These are phyloP conservation scores for Rhododendron mucronatum DNA, from an alignment of 148 eudicot species.

Conservation along the genomic window DNA sequence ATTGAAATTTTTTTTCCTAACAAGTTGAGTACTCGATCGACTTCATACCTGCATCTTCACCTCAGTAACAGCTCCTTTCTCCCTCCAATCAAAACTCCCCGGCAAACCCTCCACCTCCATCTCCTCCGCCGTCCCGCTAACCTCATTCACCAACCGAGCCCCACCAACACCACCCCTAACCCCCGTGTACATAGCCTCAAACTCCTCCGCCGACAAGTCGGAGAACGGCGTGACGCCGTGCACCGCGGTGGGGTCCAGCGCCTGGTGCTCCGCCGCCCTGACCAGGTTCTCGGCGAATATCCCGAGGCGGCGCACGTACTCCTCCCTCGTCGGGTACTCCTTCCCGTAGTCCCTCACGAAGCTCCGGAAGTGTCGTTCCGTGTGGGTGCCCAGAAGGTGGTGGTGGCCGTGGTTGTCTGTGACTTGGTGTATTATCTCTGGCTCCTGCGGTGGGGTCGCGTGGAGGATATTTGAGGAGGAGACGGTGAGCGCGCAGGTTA, in stretches of 20 bases:
- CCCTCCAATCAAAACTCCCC: conserved; percentile 81
- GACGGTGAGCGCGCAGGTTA: conserved; percentile 25
- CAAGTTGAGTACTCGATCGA: neutral
- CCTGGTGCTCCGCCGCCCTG: conserved; percentile 89
- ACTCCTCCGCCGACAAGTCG: conserved; percentile 63
- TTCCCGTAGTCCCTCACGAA: conserved; percentile 58
- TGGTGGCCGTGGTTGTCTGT: conserved; percentile 15
- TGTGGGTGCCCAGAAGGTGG: conserved; percentile 25
- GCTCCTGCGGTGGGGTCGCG: conserved; percentile 12
- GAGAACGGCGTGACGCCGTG: conserved; percentile 87
- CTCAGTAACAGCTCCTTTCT: conserved; percentile 77
- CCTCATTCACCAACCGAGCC: neutral
- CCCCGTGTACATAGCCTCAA: conserved; percentile 54
- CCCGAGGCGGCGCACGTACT: conserved; percentile 63
- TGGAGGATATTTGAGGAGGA: neutral
- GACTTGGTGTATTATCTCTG: conserved; percentile 31
- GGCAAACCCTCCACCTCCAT: conserved; percentile 62
- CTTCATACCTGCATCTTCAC: conserved; percentile 73
- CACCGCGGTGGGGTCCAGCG: conserved; percentile 72
- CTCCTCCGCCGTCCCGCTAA: conserved; percentile 17
- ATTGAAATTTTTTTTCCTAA: too few species aligned
- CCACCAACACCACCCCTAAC: conserved; percentile 24
- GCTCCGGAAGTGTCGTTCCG: conserved; percentile 41
- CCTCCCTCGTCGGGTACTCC: conserved; percentile 49
- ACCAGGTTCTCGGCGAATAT: conserved; percentile 55